Base-by-base conservation (phyloP, 495 filamentous ascomycete genomes). In the Penicillium psychrofluorescens region DNA sequence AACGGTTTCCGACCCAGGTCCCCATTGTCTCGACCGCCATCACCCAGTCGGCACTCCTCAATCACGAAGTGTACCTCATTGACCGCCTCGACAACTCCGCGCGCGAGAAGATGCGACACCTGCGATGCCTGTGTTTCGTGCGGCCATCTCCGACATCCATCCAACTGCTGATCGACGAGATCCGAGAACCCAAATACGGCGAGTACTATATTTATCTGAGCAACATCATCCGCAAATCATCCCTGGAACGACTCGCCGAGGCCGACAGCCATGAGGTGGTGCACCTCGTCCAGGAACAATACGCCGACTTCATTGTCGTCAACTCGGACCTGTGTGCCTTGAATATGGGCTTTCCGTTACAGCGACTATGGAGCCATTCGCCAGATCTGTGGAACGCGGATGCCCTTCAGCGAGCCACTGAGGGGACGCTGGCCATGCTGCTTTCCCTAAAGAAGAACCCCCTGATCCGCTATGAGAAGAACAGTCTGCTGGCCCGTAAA, bases 221-320 rank as follows among this genome's bases (percentile, higher is more conserved):
- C 74, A 98, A 98, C 63, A 81, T 96, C 35, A 83, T 92, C 60
- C 91, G 91, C 61, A 98, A 98, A 64, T 97, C 94, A 8, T 87
- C 94, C 2, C 76, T 98, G 4, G 92, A 98, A 62, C 79, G 94
- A 27, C 75, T 98, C 22, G 92, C 92, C 13, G 92, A 98, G 67
- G 89, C 92, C n/a, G 92, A 98, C 57, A 89, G 95, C 46, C 89
- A 98, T 51, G 92, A 98, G 63, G 90, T 97, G 22, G 91, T 98
- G 40, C 88, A 85, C 43, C 74, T 76, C 11, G 84, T 98, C 7
- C 90, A 95, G 64, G 92, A 98, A 65, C 84, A 95, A 63, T 98
- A 96, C 52, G 87, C 90, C 35, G 92, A 98, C 63, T 98, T 88
- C 51, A 76, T 92, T 38, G 88, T 95, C 53, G 80, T 96, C 59